These are phyloP conservation scores for Beauveria varroae DNA, from an alignment of 2,329 filamentous ascomycete species.

Conservation along the genomic window DNA sequence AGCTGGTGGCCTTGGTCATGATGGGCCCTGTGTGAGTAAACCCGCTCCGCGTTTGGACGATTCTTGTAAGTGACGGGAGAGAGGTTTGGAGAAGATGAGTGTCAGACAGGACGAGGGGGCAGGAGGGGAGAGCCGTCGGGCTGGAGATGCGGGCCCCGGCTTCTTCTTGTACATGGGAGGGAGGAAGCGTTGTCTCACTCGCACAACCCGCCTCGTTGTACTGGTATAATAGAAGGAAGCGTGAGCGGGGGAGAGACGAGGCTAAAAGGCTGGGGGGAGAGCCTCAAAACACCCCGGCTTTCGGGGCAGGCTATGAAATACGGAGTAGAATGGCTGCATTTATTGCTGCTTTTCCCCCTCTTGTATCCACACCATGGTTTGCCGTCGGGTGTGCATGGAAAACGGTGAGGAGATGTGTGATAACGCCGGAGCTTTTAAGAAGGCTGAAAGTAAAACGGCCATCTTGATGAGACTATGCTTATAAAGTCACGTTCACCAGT, in stretches of 20 bases:
- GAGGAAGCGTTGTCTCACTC: neutral
- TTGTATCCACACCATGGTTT: too few relatives aligned
- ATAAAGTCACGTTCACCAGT: too few relatives aligned
- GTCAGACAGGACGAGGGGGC: neutral
- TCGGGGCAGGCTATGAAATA: neutral
- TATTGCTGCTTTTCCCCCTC: too few relatives aligned
- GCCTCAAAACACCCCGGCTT: neutral
- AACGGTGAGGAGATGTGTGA: too few relatives aligned
- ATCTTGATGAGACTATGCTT: too few relatives aligned
- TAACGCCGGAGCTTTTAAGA: too few relatives aligned
- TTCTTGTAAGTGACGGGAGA: neutral
- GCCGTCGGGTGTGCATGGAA: too few relatives aligned
- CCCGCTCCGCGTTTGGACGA: too few relatives aligned
- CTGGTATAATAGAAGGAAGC: neutral
- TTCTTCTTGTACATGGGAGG: slow-evolving; percentile 1
- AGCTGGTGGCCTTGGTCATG: neutral
- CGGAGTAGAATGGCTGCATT: neutral
- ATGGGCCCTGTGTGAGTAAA: neutral
- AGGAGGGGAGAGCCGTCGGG: neutral
- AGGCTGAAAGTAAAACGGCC: too few relatives aligned
- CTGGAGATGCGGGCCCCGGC: neutral
- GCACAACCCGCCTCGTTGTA: neutral
- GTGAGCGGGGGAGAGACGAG: neutral
- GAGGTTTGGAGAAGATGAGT: too few relatives aligned
- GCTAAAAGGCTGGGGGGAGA: neutral